These are phyloP conservation scores for Aphanomyces astaci DNA, from an alignment of 352 stramenopile species.

Conservation along the genomic window DNA sequence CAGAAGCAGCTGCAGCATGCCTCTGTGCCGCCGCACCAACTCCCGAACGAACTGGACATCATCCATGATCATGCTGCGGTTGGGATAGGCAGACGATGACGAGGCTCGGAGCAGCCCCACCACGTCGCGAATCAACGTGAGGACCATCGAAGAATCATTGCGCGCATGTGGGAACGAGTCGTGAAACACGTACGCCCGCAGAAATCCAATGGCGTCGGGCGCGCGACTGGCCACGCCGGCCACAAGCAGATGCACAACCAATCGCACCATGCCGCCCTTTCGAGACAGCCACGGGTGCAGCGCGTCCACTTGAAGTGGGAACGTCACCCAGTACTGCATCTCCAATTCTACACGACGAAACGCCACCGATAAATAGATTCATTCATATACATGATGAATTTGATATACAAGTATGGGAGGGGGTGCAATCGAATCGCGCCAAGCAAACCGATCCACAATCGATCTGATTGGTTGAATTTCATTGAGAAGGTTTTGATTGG, in stretches of 20 bases:
- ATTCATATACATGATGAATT: no score
- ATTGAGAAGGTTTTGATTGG: no score
- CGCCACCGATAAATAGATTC: neutral
- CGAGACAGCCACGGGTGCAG: neutral
- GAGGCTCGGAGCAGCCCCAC: neutral
- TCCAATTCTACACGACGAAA: constrained; percentile 8
- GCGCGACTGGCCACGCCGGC: neutral
- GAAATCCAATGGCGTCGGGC: neutral
- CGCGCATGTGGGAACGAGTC: constrained; percentile 13
- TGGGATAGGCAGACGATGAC: neutral
- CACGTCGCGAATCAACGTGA: neutral
- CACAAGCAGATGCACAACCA: neutral
- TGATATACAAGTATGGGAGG: no score
- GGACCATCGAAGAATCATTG: neutral
- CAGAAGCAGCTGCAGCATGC: constrained; percentile 7
- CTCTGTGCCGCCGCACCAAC: neutral
- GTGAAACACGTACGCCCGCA: constrained; percentile 3
- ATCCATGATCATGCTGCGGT: neutral
- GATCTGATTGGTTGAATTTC: no score
- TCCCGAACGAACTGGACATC: neutral
- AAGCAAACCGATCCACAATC: no score
- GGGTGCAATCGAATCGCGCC: no score
- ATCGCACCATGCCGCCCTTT: constrained; percentile 14
- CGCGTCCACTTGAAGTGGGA: constrained; percentile 5
- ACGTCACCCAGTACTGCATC: constrained; percentile 17